phyloP scores from a whole-genome alignment of 768 basidiomycete species.

The Lentinula edodes region DNA sequence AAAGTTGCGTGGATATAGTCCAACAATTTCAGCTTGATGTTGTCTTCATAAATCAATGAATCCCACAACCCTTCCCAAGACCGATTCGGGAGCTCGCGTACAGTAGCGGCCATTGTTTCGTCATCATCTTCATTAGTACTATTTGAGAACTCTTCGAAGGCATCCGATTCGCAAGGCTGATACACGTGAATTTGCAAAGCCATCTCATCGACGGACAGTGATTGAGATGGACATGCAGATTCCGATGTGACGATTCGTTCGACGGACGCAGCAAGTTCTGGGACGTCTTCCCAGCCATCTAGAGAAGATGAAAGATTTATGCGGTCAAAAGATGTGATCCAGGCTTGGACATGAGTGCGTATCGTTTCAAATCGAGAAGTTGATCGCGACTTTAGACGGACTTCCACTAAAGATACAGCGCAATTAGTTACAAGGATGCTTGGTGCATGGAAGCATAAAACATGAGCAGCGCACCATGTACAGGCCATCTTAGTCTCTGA shows the following conservation, averaged over 20 bases:
- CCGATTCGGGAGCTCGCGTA: conserved; percentile 81
- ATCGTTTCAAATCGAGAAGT: conserved; percentile 76
- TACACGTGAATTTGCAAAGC: conserved; percentile 84
- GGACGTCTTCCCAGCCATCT: conserved; percentile 74
- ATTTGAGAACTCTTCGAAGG: conserved; percentile 70
- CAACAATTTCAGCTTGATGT: conserved; percentile 83
- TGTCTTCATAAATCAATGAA: conserved; percentile 76
- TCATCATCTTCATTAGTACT: conserved; percentile 62
- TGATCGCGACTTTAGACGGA: conserved; percentile 62
- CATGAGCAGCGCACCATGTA: conserved; percentile 46
- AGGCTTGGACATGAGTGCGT: conserved; percentile 55
- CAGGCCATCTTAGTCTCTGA: conserved; percentile 43
- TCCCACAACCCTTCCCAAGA: conserved; percentile 93
- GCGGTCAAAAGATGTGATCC: conserved; percentile 51
- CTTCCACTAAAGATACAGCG: conserved; percentile 58
- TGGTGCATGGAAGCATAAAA: neutral
- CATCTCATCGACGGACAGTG: conserved; percentile 51
- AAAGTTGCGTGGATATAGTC: conserved; percentile 95
- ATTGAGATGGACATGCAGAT: conserved; percentile 51
- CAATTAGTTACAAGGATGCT: neutral
- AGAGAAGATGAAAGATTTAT: conserved; percentile 68
- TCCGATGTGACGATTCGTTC: conserved; percentile 74
- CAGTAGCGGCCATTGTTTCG: conserved; percentile 81
- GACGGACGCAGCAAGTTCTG: conserved; percentile 66
- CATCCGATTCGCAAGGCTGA: conserved; percentile 64